A percentile compares a stretch with the other conserved stretches of the same genome.
phyloP scores from a whole-genome alignment of 257 asterid genomes.

The Forsythia viridissima region DNA sequence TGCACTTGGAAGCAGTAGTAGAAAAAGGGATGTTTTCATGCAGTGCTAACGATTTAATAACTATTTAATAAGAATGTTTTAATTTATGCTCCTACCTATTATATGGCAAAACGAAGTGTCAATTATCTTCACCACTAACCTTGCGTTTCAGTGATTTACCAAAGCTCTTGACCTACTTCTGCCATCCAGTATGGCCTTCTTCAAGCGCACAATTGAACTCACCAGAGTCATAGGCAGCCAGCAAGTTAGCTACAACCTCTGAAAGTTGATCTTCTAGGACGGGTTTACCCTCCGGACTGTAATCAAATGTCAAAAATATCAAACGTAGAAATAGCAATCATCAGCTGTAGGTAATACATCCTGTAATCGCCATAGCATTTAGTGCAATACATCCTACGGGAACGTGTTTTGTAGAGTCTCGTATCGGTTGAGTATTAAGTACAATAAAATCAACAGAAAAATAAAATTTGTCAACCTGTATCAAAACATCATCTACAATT shows the following conservation, averaged over 20 bases:
- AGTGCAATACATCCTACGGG: too few species aligned
- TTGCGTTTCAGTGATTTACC: slow-evolving; percentile 85
- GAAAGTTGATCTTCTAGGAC: slow-evolving; percentile 71
- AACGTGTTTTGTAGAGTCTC: too few species aligned
- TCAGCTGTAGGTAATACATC: neutral
- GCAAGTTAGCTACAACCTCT: slow-evolving; percentile 72
- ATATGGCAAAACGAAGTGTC: neutral
- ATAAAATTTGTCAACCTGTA: too few species aligned
- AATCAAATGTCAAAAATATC: slow-evolving; percentile 17
- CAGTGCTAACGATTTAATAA: neutral
- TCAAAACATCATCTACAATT: too few species aligned
- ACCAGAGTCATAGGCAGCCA: slow-evolving; percentile 77
- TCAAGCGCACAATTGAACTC: slow-evolving; percentile 70
- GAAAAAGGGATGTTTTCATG: neutral
- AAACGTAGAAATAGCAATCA: slow-evolving; percentile 2
- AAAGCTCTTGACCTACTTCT: slow-evolving; percentile 84
- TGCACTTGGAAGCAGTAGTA: neutral
- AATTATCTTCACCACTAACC: slow-evolving; percentile 42
- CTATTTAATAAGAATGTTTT: neutral
- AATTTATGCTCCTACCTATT: neutral
- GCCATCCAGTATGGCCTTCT: slow-evolving; percentile 81
- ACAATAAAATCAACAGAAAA: too few species aligned
- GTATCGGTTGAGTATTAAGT: too few species aligned
- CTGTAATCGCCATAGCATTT: neutral
- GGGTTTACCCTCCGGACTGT: slow-evolving; percentile 72